These are phyloP conservation scores for Trifolium pratense DNA, from an alignment of 306 rosid genomes.

Conservation along the genomic window DNA sequence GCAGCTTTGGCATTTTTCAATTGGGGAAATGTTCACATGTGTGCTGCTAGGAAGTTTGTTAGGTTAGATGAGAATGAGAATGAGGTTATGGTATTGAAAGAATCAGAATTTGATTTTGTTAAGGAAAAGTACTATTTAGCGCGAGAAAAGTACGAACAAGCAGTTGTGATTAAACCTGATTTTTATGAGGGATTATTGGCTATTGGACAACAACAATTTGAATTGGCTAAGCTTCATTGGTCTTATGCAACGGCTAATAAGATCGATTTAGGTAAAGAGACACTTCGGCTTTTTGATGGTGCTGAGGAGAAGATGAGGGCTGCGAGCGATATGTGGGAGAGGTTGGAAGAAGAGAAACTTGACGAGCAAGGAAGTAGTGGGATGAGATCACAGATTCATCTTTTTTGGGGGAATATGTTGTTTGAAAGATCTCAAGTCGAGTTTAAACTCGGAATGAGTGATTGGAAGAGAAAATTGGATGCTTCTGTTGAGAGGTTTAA, in stretches of 20 bases:
- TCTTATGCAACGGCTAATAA: constrained; percentile 86
- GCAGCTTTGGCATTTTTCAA: constrained; percentile 94
- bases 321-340: constrained; percentile 96
- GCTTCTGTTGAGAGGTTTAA: constrained; percentile 78
- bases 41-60: constrained; percentile 90
- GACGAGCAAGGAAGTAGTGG: constrained; percentile 78
- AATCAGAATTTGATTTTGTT: constrained; percentile 83
- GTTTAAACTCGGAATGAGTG: constrained; percentile 69
- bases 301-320: constrained; percentile 93
- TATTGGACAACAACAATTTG: constrained; percentile 91
- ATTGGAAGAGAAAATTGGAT: constrained; percentile 81
- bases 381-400: constrained; percentile 95
- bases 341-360: constrained; percentile 74
- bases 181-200: constrained; percentile 93
- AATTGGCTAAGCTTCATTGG: constrained; percentile 97
- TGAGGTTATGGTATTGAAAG: constrained; percentile 47
- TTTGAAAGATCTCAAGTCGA: constrained; percentile 96
- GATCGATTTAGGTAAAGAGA: constrained; percentile 73
- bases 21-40: constrained; percentile 97
- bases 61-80: constrained; percentile 81
- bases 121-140: constrained; percentile 91
- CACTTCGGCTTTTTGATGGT: constrained; percentile 72
- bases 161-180: constrained; percentile 83
- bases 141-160: constrained; percentile 83
- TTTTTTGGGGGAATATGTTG: constrained; percentile 97